A percentile compares a stretch with the other conserved stretches of the same genome.
These are phyloP conservation scores for Persicaria tinctoria DNA, from an alignment of 148 eudicot genomes.

Conservation along the genomic window DNA sequence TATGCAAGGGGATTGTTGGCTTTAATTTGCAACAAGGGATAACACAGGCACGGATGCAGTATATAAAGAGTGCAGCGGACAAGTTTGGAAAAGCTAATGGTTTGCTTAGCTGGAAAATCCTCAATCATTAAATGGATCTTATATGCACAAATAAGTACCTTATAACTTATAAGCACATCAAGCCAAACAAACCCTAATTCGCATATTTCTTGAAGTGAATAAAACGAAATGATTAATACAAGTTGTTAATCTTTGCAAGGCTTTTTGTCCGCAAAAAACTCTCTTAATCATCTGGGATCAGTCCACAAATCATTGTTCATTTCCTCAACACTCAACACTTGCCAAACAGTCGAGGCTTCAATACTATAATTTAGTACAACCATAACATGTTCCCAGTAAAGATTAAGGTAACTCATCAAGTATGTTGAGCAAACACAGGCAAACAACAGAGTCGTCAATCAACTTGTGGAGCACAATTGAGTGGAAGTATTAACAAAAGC, in stretches of 20 bases:
- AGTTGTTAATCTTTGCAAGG: not conserved
- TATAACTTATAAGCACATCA: too few relatives aligned
- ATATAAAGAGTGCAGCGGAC: too few relatives aligned
- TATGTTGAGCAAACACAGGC: not conserved
- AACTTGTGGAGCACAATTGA: not conserved
- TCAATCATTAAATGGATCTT: too few relatives aligned
- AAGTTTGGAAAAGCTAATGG: too few relatives aligned
- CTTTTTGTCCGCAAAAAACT: not conserved
- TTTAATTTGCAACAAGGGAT: too few relatives aligned
- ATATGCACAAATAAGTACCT: too few relatives aligned
- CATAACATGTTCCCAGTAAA: not conserved
- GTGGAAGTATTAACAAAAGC: constrained; percentile 2
- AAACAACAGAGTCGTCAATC: not conserved
- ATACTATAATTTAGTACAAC: not conserved
- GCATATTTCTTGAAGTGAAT: not conserved
- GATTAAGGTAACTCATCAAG: not conserved
- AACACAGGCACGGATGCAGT: too few relatives aligned
- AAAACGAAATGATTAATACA: not conserved
- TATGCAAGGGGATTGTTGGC: too few relatives aligned
- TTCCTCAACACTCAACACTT: not conserved
- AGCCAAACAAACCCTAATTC: not conserved
- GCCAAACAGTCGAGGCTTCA: not conserved
- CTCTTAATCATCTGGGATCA: not conserved
- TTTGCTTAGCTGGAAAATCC: too few relatives aligned
- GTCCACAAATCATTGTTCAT: not conserved